Evolutionary conservation across 192 early-diverging fungal species (phyloP).

Genomic region (Phlyctochytrium planicorne): DNA sequence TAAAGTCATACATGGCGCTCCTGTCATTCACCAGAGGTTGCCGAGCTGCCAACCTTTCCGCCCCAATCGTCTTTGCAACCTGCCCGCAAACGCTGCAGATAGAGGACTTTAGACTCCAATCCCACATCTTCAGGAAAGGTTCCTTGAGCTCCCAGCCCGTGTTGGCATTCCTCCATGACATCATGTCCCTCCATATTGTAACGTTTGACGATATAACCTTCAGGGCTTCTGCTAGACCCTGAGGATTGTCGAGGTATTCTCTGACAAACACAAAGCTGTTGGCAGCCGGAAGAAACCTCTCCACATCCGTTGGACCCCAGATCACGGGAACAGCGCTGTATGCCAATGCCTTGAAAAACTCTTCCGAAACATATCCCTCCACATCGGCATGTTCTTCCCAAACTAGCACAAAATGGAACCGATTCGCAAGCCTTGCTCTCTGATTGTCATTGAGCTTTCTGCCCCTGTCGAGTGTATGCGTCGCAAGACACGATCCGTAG

Average conservation of each 20-base stretch:
- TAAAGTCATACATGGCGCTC: background rate
- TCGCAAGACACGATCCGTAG: background rate
- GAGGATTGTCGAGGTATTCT: background rate
- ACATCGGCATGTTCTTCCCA: background rate
- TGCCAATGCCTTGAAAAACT: background rate
- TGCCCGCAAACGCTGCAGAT: background rate
- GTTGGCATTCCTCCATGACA: background rate
- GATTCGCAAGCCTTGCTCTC: background rate
- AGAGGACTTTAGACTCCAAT: background rate
- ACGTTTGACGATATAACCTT: background rate
- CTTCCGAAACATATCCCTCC: background rate
- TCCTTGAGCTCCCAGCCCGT: background rate
- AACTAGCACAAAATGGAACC: background rate
- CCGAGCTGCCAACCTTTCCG: background rate
- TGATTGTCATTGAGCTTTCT: background rate
- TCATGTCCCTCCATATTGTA: background rate
- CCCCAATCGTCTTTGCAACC: background rate
- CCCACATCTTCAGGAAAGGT: background rate
- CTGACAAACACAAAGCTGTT: background rate
- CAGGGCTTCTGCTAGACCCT: background rate
- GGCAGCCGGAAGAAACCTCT: background rate
- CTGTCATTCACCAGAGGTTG: background rate
- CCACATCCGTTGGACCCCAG: background rate
- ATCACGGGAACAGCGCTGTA: constrained; percentile 1
- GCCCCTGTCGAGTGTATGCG: background rate